Evolutionary conservation across 768 basidiomycete genomes (phyloP).

Genomic region (Calvatia gigantea): DNA sequence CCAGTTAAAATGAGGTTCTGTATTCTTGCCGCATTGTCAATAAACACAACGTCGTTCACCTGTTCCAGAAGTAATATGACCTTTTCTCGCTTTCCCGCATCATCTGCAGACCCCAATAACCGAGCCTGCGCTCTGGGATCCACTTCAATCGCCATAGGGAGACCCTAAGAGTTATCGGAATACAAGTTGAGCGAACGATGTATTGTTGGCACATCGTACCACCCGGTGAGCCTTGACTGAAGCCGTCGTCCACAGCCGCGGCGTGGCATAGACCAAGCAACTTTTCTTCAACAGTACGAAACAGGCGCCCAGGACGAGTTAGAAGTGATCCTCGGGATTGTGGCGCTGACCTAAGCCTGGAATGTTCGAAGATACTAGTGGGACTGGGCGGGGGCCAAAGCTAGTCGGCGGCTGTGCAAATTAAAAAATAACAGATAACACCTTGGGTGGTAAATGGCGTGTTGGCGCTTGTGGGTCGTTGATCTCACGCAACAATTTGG

Average conservation of each 20-base stretch:
- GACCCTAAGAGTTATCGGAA: not conserved
- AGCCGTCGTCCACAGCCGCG: constrained; percentile 1
- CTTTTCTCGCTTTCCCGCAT: not conserved
- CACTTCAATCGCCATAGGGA: constrained; percentile 1
- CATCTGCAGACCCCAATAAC: not conserved
- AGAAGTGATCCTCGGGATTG: not conserved
- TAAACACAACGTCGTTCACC: not conserved
- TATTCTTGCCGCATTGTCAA: not conserved
- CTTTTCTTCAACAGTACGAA: not conserved
- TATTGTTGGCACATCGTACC: not conserved
- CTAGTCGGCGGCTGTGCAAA: not conserved
- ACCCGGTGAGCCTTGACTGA: not conserved
- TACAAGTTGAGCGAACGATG: not conserved
- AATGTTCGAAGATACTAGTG: not conserved
- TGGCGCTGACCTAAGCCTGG: too few relatives aligned
- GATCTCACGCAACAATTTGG: not conserved
- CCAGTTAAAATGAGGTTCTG: not conserved
- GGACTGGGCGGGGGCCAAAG: not conserved
- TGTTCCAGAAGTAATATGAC: not conserved
- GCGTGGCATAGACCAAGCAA: not conserved
- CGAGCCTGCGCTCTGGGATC: not conserved
- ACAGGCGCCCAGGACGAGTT: not conserved
- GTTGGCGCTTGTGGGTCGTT: not conserved
- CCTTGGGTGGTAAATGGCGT: not conserved
- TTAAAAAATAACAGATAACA: not conserved